Evolutionary conservation across 495 filamentous ascomycete genomes (phyloP).

Genomic region (Penicillium samsonianum): DNA sequence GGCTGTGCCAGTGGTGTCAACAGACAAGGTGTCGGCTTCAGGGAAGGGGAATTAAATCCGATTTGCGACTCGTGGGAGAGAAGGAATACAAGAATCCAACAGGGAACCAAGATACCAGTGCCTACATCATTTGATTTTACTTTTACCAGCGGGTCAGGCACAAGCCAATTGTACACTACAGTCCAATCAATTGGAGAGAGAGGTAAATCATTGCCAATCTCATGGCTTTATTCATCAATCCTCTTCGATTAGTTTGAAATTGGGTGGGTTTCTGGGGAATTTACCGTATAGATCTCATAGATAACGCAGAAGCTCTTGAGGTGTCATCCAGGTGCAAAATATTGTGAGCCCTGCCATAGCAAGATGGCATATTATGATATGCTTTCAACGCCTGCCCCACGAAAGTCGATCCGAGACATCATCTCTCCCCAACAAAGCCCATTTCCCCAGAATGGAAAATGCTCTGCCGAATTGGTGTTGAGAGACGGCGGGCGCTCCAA

Average conservation of each 20-base stretch:
- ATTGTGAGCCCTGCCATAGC: neutral
- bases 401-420: neutral
- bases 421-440: conserved; percentile 4
- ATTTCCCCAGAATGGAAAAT: conserved; percentile 16
- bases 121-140: conserved; percentile 13
- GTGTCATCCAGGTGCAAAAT: neutral
- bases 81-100: conserved; percentile 7
- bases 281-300: neutral
- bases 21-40: conserved; percentile 11
- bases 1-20: conserved; percentile 7
- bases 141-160: conserved; percentile 9
- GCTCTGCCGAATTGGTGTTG: conserved; percentile 36
- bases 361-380: neutral
- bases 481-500: conserved; percentile 22
- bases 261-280: neutral
- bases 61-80: neutral
- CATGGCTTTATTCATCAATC: conserved; percentile 3
- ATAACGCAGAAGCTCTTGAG: neutral
- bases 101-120: conserved; percentile 9
- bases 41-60: conserved; percentile 6
- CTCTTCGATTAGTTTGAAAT: neutral
- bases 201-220: neutral
- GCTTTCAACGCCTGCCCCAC: neutral
- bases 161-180: conserved; percentile 12
- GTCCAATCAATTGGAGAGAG: neutral